Base-by-base conservation (phyloP, 345 rosid species). In the Isatis tinctoria region DNA sequence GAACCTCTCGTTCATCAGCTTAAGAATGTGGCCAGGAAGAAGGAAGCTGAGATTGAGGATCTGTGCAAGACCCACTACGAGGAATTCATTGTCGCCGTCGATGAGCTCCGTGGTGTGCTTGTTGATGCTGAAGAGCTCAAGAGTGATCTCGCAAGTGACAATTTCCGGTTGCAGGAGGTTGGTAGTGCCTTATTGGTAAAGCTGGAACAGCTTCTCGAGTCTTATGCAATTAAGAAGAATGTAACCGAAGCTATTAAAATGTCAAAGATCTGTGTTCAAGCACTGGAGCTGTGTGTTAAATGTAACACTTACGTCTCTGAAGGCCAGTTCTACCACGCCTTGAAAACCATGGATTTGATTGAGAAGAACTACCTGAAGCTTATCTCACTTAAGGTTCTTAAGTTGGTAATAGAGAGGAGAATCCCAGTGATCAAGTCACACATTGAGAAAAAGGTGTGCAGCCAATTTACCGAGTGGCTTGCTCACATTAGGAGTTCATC, bases 61-160 rank as follows among this genome's bases (percentile, higher is more conserved):
- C 86, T 95, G n/a, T 95, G 99, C 82, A 92, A 95, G 90, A 83
- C 91, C 4, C 97, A 95, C 60, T 95, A 95, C 12, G 97, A 95
- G 82, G 99, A 95, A 43, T 95, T 95, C 76, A 95, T 95, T 74
- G 86, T 83, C 24, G 99, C 99, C 0, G 99, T 95, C 63, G 99
- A 92, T 74, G 97, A 92, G 87, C 97, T 95, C 52, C 99, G 99
- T 17, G 97, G 97, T 39, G 97, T 95, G 65, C 67, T 92, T 54
- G 97, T 88, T 66, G 99, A 95, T 67, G 97, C 97, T 1, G 99
- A 95, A 68, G 96, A 88, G 81, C 84, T 95, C 2, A 95, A 95
- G 79, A 83, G 96, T 49, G 96, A 90, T 64, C 99, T 95, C 2
- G 82, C 93, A 0, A 87, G 89, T 74, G 97, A 90, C 70, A 95